These are phyloP conservation scores for Tinospora cordifolia DNA, from an alignment of 164 flowering plant genomes.

Conservation along the genomic window DNA sequence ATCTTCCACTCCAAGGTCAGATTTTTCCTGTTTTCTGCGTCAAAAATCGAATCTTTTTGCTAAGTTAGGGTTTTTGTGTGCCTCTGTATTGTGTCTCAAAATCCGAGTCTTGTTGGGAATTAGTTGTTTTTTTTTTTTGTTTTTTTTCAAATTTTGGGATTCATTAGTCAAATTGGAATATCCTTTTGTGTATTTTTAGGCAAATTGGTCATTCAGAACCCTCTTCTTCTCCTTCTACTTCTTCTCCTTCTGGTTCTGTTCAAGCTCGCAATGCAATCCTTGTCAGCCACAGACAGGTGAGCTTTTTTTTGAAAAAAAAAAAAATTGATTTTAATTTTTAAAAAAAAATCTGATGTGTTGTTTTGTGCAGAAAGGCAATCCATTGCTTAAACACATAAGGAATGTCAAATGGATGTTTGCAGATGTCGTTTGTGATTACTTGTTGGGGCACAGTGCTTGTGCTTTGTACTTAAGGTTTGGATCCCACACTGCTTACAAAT, in stretches of 20 bases:
- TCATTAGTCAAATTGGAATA: not conserved
- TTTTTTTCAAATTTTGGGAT: not conserved
- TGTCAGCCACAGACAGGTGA: slow-evolving; percentile 89
- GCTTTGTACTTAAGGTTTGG: slow-evolving; percentile 85
- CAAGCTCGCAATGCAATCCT: slow-evolving; percentile 72
- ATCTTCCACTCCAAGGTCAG: slow-evolving; percentile 27
- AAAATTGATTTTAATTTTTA: not conserved
- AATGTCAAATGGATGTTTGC: slow-evolving; percentile 89
- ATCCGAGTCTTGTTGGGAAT: not conserved
- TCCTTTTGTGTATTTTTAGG: slow-evolving; percentile 19
- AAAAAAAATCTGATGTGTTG: not conserved
- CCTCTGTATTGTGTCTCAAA: not conserved
- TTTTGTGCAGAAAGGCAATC: slow-evolving; percentile 87
- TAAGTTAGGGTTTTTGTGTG: not conserved
- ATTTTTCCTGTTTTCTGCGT: not conserved
- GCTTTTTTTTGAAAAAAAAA: not conserved
- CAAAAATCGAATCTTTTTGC: not conserved
- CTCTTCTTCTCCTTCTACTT: slow-evolving; percentile 24
- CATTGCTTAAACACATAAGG: slow-evolving; percentile 84
- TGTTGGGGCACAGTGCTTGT: slow-evolving; percentile 75
- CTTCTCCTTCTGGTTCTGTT: slow-evolving; percentile 17
- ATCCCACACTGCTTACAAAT: not conserved
- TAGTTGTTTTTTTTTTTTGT: not conserved
- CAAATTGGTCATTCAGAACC: slow-evolving; percentile 21
- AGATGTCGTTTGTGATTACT: slow-evolving; percentile 70